Conservation (phyloP, 2,329 filamentous ascomycete species). For the Hypoxylon sp. region DNA sequence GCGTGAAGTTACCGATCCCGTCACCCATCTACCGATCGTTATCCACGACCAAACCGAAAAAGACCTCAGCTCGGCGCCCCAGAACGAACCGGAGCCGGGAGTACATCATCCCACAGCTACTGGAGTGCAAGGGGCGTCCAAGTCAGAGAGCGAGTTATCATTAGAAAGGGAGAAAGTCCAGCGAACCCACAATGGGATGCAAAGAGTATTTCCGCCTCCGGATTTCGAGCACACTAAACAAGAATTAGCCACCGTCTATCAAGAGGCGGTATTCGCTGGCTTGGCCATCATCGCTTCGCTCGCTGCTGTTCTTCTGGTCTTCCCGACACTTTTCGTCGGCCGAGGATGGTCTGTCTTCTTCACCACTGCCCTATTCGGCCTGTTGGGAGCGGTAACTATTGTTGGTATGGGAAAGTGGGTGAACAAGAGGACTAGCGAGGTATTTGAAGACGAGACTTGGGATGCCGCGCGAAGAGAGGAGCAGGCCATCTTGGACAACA, state of each 20-base stretch:
- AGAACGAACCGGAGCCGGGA: constrained; percentile 53
- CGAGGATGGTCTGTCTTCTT: constrained; percentile 41
- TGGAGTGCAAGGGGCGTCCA: constrained; percentile 54
- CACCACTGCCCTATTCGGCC: constrained; percentile 43
- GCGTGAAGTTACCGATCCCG: constrained; percentile 76
- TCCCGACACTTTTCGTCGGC: constrained; percentile 42
- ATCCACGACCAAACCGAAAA: constrained; percentile 76
- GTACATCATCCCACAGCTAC: constrained; percentile 54
- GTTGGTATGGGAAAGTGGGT: constrained; percentile 69
- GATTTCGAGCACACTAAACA: constrained; percentile 58
- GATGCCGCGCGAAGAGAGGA: constrained; percentile 69
- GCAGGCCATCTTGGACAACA: constrained; percentile 56
- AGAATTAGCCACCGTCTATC: constrained; percentile 50
- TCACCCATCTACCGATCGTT: constrained; percentile 75
- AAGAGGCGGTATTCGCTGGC: constrained; percentile 53
- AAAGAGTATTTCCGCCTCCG: constrained; percentile 61
- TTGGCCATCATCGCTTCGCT: constrained; percentile 52
- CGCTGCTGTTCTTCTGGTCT: constrained; percentile 41
- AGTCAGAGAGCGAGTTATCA: constrained; percentile 55
- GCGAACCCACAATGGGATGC: constrained; percentile 56
- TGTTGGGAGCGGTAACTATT: constrained; percentile 50
- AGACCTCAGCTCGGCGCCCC: constrained; percentile 61
- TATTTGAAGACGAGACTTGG: constrained; percentile 79
- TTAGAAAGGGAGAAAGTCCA: constrained; percentile 54
- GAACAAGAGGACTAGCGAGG: constrained; percentile 67